phyloP scores from a whole-genome alignment of 2,329 filamentous ascomycete species.

The Epicoccum sorghinum region DNA sequence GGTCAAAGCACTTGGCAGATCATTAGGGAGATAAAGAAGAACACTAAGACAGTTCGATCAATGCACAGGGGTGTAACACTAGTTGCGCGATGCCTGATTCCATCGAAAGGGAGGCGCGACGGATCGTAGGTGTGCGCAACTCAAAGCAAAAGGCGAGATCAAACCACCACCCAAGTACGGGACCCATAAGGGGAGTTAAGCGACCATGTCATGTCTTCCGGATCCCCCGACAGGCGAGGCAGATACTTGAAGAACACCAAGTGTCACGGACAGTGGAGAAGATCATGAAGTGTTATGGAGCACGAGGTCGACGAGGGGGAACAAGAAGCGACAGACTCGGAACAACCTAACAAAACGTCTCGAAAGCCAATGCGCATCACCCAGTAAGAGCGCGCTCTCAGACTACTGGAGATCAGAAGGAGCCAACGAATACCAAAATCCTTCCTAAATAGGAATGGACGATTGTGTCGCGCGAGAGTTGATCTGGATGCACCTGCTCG shows the following conservation, averaged over 20 bases:
- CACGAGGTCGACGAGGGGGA: slow-evolving; percentile 23
- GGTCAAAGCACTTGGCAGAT: not conserved
- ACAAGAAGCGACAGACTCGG: slow-evolving; percentile 25
- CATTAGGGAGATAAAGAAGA: not conserved
- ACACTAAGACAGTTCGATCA: not conserved
- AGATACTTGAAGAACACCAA: slow-evolving; percentile 8
- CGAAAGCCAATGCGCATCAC: slow-evolving; percentile 21
- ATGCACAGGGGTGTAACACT: not conserved
- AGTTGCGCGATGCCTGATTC: slow-evolving; percentile 1
- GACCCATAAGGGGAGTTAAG: not conserved
- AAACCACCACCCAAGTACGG: not conserved
- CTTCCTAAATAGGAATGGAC: slow-evolving; percentile 42
- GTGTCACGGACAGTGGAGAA: slow-evolving; percentile 2
- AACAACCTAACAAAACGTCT: slow-evolving; percentile 32
- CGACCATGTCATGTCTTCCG: slow-evolving; percentile 5
- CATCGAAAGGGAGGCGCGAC: not conserved
- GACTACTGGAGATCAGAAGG: slow-evolving; percentile 32
- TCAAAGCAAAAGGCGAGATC: slow-evolving; percentile 1
- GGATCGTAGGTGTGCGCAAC: not conserved
- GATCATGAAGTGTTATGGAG: slow-evolving; percentile 16
- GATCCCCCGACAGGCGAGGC: slow-evolving; percentile 3
- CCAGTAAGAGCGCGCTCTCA: slow-evolving; percentile 29
- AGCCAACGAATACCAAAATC: slow-evolving; percentile 29
- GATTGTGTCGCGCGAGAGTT: slow-evolving; percentile 30
- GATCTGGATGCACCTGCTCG: slow-evolving; percentile 38